Evolutionary conservation across 1,284 basidiomycete genomes (phyloP), one percentile per base, ranked within the genome.

Genomic region (Ganoderma meredithae): DNA sequence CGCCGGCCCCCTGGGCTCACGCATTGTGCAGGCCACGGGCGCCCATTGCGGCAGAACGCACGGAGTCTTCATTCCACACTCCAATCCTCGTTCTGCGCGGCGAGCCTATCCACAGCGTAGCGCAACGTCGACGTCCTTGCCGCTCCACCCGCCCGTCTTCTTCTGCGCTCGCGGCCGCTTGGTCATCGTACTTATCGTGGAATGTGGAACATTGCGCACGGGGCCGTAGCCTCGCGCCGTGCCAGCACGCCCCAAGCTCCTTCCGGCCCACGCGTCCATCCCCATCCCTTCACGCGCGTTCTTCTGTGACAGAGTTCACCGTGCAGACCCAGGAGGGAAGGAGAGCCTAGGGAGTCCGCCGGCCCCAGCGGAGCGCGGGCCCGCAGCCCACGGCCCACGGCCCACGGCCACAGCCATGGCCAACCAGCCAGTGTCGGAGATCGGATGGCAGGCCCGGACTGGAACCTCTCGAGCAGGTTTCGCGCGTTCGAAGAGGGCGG

Each of bases 351-450:
- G 19, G 56, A n/a, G 56, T 60, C 61, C 64, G 65, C 71, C 71
- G 71, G 71, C 61, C 63, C 67, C 71, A 72, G 67, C 71, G 71
- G 71, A 72, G 69, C 69, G 71, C 71, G 65, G 69, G 69, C 33
- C 71, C 71, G 71, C 69, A 70, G 70, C 60, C 33, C 33, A 22
- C 36, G 36, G 36, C 60, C 33, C 33, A 22, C 36, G 36, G 36
- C 36, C 9, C 36, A 36, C 36, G 36, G 27, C 27, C 27, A 31
- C 27, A 31, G 27, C 27, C 27, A 36, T 36, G 36, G 36, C 59
- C 65, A 53, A 58, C 63, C 43, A 64, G 64, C 53, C 60, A 40
- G 52, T 44, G 55, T 33, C 36, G 47, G 47, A 49, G 47, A 49
- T 49, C 62, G 62, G 62, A 40, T 47, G 43, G 33, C 53, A 60